Percentiles rank a stretch among this genome's conserved stretches.
These are phyloP conservation scores for Vanrija sp. DNA, from an alignment of 1,284 basidiomycete genomes.

Conservation along the genomic window DNA sequence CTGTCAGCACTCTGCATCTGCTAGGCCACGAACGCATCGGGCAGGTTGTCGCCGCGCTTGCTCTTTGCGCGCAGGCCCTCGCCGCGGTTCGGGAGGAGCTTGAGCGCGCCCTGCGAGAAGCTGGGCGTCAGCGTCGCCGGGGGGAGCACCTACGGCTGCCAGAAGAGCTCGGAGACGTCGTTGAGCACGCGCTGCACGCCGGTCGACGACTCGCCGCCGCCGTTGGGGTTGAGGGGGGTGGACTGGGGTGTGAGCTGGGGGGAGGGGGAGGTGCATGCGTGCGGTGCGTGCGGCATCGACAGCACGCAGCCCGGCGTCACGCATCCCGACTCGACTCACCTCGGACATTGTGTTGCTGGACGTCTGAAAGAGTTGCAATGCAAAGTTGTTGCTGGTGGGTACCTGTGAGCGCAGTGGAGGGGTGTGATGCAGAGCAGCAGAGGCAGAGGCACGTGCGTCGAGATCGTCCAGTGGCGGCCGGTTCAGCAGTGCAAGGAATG, in stretches of 20 bases:
- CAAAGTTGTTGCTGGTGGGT: no score
- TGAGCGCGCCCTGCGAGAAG: constrained; percentile 43
- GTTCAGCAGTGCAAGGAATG: no score
- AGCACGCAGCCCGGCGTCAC: background rate
- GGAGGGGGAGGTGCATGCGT: no score
- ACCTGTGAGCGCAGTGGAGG: no score
- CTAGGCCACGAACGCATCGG: constrained; percentile 34
- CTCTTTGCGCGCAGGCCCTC: constrained; percentile 36
- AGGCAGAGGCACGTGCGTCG: no score
- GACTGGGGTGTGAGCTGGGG: background rate
- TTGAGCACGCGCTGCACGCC: constrained; percentile 13
- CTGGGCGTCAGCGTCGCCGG: constrained; percentile 16
- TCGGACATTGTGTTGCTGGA: background rate
- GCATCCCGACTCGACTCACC: background rate
- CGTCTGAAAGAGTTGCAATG: no score
- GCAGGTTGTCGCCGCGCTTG: constrained; percentile 45
- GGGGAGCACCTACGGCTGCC: constrained; percentile 34
- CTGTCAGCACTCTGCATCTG: background rate
- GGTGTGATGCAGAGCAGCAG: no score
- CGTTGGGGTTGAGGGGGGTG: constrained; percentile 10
- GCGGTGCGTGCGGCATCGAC: no score
- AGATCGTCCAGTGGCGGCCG: no score
- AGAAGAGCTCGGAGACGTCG: constrained; percentile 39
- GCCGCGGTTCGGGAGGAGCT: constrained; percentile 37
- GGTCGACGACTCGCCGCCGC: constrained; percentile 10